phyloP scores from a whole-genome alignment of 306 rosid species.

The Casuarina equisetifolia region DNA sequence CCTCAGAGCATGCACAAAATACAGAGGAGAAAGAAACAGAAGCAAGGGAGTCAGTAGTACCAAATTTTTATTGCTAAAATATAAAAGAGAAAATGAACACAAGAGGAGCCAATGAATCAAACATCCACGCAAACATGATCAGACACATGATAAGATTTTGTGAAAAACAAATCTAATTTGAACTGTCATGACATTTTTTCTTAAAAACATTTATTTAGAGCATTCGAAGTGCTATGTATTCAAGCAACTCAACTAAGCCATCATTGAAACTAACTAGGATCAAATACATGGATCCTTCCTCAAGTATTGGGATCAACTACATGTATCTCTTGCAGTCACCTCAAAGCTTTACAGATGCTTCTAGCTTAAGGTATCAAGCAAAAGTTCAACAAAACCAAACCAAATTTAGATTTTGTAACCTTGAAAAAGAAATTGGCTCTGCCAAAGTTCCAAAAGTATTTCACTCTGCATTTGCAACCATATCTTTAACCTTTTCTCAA shows the following conservation, averaged over 20 bases:
- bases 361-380: not conserved
- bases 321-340: not conserved
- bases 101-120: not conserved
- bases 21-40: not conserved
- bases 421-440: not conserved
- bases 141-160: not conserved
- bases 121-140: not conserved
- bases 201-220: not conserved
- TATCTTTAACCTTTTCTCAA: not conserved
- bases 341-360: not conserved
- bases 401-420: not conserved
- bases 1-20: not conserved
- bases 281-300: not conserved
- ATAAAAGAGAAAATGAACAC: not conserved
- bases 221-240: not conserved
- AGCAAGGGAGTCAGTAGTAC: not conserved
- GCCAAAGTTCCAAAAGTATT: not conserved
- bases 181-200: too few relatives aligned
- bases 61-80: not conserved
- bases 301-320: not conserved
- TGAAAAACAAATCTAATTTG: too few relatives aligned
- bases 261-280: not conserved
- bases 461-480: not conserved
- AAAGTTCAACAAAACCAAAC: not conserved
- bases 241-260: not conserved